Conservation (phyloP, 768 basidiomycete species). For the Thelephora ganbajun region DNA sequence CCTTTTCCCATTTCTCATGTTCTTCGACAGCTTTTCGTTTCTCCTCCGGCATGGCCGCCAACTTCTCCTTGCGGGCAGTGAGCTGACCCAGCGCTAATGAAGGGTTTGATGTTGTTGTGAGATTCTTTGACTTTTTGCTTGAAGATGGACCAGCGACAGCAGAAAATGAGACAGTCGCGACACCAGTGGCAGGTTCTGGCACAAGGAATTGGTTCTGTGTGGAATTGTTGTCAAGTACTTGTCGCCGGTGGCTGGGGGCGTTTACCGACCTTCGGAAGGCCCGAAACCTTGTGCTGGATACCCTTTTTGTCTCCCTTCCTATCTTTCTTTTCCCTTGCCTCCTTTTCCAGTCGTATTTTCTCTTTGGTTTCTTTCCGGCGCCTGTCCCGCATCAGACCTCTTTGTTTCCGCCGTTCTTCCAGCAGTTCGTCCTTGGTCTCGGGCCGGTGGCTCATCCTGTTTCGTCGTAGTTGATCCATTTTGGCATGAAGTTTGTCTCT, state of each 20-base stretch:
- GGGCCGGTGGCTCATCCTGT: slow-evolving; percentile 21
- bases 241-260: too few species aligned
- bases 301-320: slow-evolving; percentile 12
- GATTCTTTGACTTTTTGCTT: slow-evolving; percentile 31
- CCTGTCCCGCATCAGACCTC: slow-evolving; percentile 75
- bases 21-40: slow-evolving; percentile 73
- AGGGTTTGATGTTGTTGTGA: slow-evolving; percentile 70
- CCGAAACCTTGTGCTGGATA: too few species aligned
- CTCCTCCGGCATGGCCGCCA: slow-evolving; percentile 67
- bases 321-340: slow-evolving; percentile 35
- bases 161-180: slow-evolving; percentile 64
- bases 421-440: slow-evolving; percentile 70
- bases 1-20: slow-evolving; percentile 81
- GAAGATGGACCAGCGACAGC: slow-evolving; percentile 35
- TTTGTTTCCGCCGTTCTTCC: slow-evolving; percentile 61
- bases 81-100: slow-evolving; percentile 77
- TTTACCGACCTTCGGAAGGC: too few species aligned
- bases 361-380: slow-evolving; percentile 79
- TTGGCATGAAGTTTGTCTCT: slow-evolving; percentile 64
- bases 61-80: slow-evolving; percentile 58
- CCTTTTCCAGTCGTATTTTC: slow-evolving; percentile 57
- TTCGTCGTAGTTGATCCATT: slow-evolving; percentile 53
- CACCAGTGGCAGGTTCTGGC: slow-evolving; percentile 28
- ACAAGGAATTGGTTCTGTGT: slow-evolving; percentile 60
- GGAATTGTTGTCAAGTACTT: too few species aligned